Evolutionary conservation across 1,284 basidiomycete genomes (phyloP), one percentile per base, ranked within the genome.

Genomic region (Calocybe gambosa): DNA sequence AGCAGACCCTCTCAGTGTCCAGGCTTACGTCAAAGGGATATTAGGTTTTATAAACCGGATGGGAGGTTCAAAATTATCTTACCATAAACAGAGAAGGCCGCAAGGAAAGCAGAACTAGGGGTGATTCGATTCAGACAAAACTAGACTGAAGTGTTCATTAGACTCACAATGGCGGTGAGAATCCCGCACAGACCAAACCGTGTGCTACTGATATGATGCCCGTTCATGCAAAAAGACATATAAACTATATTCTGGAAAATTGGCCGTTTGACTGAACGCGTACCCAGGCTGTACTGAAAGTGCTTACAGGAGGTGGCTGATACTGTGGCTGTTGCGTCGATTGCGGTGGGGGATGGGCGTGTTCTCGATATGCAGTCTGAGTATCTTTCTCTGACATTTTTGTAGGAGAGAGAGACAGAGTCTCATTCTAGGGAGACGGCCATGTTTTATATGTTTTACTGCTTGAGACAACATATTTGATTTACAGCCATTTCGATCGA

Each of bases 131-230:
- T 42, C 36, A 8, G 16, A 2, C 16, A 15, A 31, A 33, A 21
- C 26, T 13, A 7, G 5, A 2, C 31, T 34, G 15, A 5, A 12
- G 5, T 18, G n/a, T n/a, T 20, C 21, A 26, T n/a, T 5, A 29
- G 33, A 45, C 57, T 50, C 45, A 59, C 57, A 21, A 72, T 59
- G 1, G 68, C 68, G 13, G 64, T 60, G 18, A 72, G 62, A 42
- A 72, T 70, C 6, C 69, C 70, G 47, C 66, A 69, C 1, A 66
- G 42, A 13, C 68, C 69, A 25, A 66, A 71, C 12, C 59, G 62
- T 5, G 62, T 62, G 5, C 58, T 63, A 9, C 54, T 58, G 15
- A 63, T 58, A 45, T 71, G 70, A 19, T 59, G 52, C 9, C 70
- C 70, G 46, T 62, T 63, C 5, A 63, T 65, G 49, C 68, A 70